These are phyloP conservation scores for Nannochloropsis oceanica DNA, from an alignment of 108 stramenopile species.

Conservation along the genomic window DNA sequence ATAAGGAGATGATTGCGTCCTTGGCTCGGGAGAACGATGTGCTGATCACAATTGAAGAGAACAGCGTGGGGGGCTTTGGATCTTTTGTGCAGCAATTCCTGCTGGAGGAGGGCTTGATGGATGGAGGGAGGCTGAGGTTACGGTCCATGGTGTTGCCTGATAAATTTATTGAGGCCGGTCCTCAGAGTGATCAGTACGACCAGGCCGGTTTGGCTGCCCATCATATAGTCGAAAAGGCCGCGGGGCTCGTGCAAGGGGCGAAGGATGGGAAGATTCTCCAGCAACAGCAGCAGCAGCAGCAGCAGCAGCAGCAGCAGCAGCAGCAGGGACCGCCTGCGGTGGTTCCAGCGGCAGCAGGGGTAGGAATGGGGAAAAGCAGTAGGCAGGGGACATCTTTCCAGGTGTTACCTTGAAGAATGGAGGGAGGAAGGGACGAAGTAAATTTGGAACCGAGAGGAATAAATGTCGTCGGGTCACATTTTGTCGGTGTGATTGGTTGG, in stretches of 20 bases:
- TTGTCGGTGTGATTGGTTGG: too few species aligned
- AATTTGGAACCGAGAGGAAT: too few species aligned
- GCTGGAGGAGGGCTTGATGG: constrained; percentile 69
- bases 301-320: not conserved
- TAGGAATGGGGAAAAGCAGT: not conserved
- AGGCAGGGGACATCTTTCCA: not conserved
- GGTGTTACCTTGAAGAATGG: not conserved
- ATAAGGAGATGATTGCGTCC: constrained; percentile 69
- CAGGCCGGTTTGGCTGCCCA: constrained; percentile 74
- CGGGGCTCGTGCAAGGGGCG: constrained; percentile 36
- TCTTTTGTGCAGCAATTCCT: constrained; percentile 88
- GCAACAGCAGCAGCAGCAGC: not conserved
- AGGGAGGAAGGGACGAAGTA: not conserved
- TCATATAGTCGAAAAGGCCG: constrained; percentile 71
- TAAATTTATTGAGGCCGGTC: constrained; percentile 77
- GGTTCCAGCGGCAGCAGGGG: not conserved
- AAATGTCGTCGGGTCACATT: too few species aligned
- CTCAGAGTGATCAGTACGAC: constrained; percentile 91
- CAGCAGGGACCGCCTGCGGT: not conserved
- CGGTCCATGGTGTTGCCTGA: constrained; percentile 93
- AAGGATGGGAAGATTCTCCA: not conserved
- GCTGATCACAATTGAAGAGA: constrained; percentile 84
- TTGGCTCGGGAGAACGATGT: constrained; percentile 71
- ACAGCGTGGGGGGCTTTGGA: constrained; percentile 83
- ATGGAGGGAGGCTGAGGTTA: constrained; percentile 73